Evolutionary conservation across 805 yeast species (phyloP), one percentile per base, ranked within the genome.

Genomic region (Wickerhamomyces pijperi): DNA sequence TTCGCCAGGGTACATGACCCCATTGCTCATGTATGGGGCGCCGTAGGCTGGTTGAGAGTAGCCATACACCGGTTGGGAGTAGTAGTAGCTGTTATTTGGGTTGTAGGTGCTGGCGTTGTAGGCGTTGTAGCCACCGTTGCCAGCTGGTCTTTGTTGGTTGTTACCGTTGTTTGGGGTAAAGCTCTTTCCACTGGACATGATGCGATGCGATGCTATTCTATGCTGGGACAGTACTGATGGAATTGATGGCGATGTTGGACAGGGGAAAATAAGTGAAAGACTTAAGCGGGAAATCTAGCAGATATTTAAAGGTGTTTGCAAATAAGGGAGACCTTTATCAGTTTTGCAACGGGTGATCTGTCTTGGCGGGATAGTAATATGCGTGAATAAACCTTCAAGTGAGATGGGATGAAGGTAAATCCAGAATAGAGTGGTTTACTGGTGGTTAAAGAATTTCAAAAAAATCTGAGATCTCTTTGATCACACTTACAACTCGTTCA

Each of bases 1-100:
- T 8, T 25, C 14, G 14, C 21, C 16, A 18, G 36, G 18, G 33
- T 37, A 36, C 40, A 36, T 38, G 29, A 28, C 37, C 21, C 20
- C 13, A 13, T 39, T 42, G 15, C 40, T 39, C 42, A 39, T 39
- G 36, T 21, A 17, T 17, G 23, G 11, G 21, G 15, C 28, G 34
- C 19, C n/a, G 28, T 4, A 32, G 38, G 35, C 38, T 35, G 37
- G 35, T 39, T 35, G 41, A 35, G 28, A 17, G 19, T 25, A 21
- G 21, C 28, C 28, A 20, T 29, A 29, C 19, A 32, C 25, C 23
- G 15, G 34, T 28, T 29, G 40, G 18, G 21, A 15, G 29, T 12
- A 17, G 38, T 18, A 19, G 19, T 5, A 28, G 25, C 18, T 18
- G 38, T 28, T 18, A 36, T n/a, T 17, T 18, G 20, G 34, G 29